Conservation (phyloP, 2,329 filamentous ascomycete genomes). For the Fusarium mexicanum region DNA sequence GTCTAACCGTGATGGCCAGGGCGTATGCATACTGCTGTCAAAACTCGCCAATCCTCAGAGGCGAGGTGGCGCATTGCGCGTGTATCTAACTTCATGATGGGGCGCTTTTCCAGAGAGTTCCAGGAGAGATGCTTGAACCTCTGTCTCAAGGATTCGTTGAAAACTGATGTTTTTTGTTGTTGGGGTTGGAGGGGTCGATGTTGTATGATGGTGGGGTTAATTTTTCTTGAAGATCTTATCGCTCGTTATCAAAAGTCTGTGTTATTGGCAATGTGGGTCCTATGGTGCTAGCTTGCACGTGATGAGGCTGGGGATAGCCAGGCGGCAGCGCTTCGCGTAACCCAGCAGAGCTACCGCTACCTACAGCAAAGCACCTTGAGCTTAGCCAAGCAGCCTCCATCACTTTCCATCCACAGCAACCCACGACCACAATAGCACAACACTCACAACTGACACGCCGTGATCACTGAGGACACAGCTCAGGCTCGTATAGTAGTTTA, state of each 20-base stretch:
- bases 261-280: slow-evolving; percentile 5
- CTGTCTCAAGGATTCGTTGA: neutral
- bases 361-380: slow-evolving; percentile 46
- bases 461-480: slow-evolving; percentile 14
- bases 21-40: slow-evolving; percentile 77
- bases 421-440: slow-evolving; percentile 35
- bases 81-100: slow-evolving; percentile 90
- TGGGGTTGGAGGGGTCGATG: slow-evolving; percentile 37
- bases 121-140: neutral
- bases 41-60: slow-evolving; percentile 92
- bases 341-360: slow-evolving; percentile 48
- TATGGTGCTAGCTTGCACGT: slow-evolving; percentile 36
- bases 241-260: slow-evolving; percentile 8
- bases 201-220: slow-evolving; percentile 45
- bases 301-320: slow-evolving; percentile 48
- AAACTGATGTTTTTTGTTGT: neutral
- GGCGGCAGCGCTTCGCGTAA: slow-evolving; percentile 60
- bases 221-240: slow-evolving; percentile 47
- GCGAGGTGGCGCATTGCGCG: slow-evolving; percentile 93
- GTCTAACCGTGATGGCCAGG: slow-evolving; percentile 46
- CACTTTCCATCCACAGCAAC: slow-evolving; percentile 50
- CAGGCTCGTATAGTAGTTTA: slow-evolving; percentile 3
- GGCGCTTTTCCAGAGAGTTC: neutral
- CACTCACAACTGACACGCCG: slow-evolving; percentile 23
- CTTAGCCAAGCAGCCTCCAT: slow-evolving; percentile 52